These are phyloP conservation scores for Croton laevigatus DNA, from an alignment of 441 rosid genomes.

Conservation along the genomic window DNA sequence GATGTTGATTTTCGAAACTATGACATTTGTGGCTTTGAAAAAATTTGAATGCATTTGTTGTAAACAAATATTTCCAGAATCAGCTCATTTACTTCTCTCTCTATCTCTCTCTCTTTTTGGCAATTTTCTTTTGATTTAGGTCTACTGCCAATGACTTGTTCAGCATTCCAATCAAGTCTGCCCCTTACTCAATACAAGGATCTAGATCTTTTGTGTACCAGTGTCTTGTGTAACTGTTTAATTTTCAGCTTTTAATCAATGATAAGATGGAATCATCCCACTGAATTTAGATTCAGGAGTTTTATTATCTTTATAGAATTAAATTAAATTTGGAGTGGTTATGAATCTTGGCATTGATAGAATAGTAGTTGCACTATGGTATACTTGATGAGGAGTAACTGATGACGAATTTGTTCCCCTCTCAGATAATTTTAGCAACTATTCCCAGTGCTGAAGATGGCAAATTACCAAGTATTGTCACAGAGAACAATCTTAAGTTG, in stretches of 20 bases:
- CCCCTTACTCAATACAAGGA: background rate
- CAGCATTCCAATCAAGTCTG: background rate
- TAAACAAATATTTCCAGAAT: background rate
- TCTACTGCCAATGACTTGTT: background rate
- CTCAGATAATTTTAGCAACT: constrained; percentile 85
- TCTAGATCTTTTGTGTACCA: background rate
- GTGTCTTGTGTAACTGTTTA: background rate
- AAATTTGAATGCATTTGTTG: background rate
- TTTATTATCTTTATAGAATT: background rate
- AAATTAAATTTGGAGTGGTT: background rate
- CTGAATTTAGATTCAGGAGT: background rate
- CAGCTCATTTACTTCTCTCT: background rate
- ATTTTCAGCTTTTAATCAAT: background rate
- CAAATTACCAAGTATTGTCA: constrained; percentile 68
- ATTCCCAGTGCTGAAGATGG: constrained; percentile 48
- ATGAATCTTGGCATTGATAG: background rate
- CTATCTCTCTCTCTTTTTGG: background rate
- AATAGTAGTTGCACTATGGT: background rate
- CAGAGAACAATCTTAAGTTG: constrained; percentile 80
- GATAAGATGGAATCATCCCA: background rate
- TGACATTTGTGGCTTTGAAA: background rate
- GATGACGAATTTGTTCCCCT: constrained; percentile 24
- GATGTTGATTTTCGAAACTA: background rate
- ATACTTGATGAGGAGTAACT: constrained; percentile 15
- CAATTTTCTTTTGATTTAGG: constrained; percentile 3